phyloP scores from a whole-genome alignment of 192 early-diverging fungal species.

The Podila minutissima region DNA sequence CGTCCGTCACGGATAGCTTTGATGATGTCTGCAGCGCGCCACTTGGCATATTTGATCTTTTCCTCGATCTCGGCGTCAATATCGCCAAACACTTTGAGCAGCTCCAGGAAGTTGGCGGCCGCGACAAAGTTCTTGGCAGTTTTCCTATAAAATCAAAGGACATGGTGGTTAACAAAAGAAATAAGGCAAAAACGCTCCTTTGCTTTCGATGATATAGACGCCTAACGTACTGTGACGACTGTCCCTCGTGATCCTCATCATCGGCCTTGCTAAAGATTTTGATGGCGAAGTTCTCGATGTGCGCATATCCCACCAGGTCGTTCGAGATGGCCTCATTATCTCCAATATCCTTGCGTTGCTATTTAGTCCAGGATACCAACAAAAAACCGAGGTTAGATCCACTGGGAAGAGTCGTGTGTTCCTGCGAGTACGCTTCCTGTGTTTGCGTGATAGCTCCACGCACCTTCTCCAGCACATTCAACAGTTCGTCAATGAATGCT shows the following conservation, averaged over 20 bases:
- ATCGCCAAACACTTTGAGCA: conserved; percentile 86
- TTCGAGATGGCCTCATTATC: conserved; percentile 76
- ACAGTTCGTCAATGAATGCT: conserved; percentile 74
- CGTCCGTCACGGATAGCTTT: conserved; percentile 91
- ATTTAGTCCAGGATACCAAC: not conserved
- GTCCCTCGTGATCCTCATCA: conserved; percentile 87
- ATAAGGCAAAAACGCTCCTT: no score
- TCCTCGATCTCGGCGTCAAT: conserved; percentile 75
- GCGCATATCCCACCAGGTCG: conserved; percentile 79
- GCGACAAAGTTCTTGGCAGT: conserved; percentile 93
- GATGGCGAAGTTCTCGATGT: conserved; percentile 91
- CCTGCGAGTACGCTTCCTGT: not conserved
- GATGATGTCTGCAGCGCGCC: conserved; percentile 94
- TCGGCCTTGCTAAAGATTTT: conserved; percentile 92
- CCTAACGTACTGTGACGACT: conserved; percentile 75
- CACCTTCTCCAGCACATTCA: conserved; percentile 88
- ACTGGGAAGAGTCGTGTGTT: not conserved
- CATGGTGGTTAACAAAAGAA: not conserved
- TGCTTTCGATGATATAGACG: not conserved
- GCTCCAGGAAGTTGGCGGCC: conserved; percentile 88
- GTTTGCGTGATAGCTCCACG: conserved; percentile 3
- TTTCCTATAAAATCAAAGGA: conserved; percentile 57
- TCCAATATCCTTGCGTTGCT: conserved; percentile 77
- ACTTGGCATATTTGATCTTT: conserved; percentile 97
- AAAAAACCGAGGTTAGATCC: not conserved